Conservation (phyloP, 2,329 filamentous ascomycete genomes). For the Hypoxylon sp. region DNA sequence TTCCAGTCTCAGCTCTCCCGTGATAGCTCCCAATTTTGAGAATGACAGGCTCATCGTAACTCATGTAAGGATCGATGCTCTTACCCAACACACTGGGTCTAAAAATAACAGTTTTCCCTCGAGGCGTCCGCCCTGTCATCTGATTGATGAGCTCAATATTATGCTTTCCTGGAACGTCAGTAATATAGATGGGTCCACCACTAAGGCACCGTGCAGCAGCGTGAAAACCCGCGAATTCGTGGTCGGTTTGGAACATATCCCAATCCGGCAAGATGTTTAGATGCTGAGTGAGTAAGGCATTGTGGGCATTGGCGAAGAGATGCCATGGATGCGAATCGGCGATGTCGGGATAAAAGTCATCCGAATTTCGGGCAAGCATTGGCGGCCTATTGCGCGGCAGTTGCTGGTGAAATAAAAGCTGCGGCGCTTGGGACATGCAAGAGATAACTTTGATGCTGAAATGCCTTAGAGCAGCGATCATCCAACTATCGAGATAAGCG, state of each 20-base stretch:
- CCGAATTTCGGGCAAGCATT: slow-evolving; percentile 86
- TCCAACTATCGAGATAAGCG: slow-evolving; percentile 90
- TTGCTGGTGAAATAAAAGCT: slow-evolving; percentile 88
- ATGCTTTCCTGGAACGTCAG: slow-evolving; percentile 88
- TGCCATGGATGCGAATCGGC: slow-evolving; percentile 92
- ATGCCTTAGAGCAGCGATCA: slow-evolving; percentile 80
- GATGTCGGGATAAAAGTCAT: slow-evolving; percentile 91
- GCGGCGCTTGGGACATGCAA: slow-evolving; percentile 94
- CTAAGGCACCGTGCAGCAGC: slow-evolving; percentile 91
- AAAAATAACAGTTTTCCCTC: slow-evolving; percentile 83
- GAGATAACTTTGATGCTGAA: slow-evolving; percentile 86
- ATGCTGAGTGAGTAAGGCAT: slow-evolving; percentile 84
- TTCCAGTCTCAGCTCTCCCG: slow-evolving; percentile 75
- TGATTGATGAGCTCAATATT: slow-evolving; percentile 81
- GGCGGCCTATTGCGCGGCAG: slow-evolving; percentile 81
- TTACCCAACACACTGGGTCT: slow-evolving; percentile 83
- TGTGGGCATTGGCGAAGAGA: slow-evolving; percentile 94
- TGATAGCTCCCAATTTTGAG: slow-evolving; percentile 86
- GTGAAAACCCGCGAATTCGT: slow-evolving; percentile 84
- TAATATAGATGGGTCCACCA: slow-evolving; percentile 95
- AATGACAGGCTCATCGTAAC: slow-evolving; percentile 79
- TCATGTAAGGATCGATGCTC: slow-evolving; percentile 79
- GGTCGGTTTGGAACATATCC: slow-evolving; percentile 78
- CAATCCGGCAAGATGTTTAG: slow-evolving; percentile 90
- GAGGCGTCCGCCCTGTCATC: slow-evolving; percentile 82